Evolutionary conservation across 2,329 filamentous ascomycete species (phyloP), one percentile per base, ranked within the genome.

Genomic region (Penicillium palitans): DNA sequence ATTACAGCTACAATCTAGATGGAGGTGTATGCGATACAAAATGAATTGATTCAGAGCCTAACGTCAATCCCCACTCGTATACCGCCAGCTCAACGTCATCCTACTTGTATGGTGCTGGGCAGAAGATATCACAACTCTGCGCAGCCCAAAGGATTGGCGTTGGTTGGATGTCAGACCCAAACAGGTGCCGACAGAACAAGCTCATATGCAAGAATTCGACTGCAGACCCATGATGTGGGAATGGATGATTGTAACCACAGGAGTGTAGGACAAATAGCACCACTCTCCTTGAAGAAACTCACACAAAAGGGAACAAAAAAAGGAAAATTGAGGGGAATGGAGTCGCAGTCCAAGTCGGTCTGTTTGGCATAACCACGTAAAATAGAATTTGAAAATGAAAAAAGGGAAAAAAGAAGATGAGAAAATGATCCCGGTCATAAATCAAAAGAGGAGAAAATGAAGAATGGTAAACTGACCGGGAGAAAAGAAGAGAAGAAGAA

Each of bases 331-430:
- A 46, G 52, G 44, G 53, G 51, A 57, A 52, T 59, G 52, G 55
- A 64, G 55, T 75, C 72, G 66, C 73, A 70, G 72, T 74, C 68
- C 75, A 70, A 67, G 65, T 65, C 67, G 63, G 69, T 71, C 70
- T 72, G 70, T 70, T 70, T 72, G 68, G 70, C 73, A 73, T 75
- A 71, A 74, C 68, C 73, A 74, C 74, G 69, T 76, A 74, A 73
- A 70, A 61, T 54, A 52, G 21, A 45, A 52, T 24, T 45, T 15
- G 25, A 35, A 62, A 51, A 50, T n/a, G 3, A 8, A 58, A 29
- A 44, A 49, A 21, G 24, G 17, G 29, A 13, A 10, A 8, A 65
- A 61, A 42, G 24, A 47, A n/a, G 64, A 61, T n/a, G n/a, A 33
- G 24, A 40, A n/a, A 66, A 58, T 63, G 52, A 42, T 60, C 66